Conservation (phyloP, 2,329 filamentous ascomycete species). For the Colletotrichum somersetense region DNA sequence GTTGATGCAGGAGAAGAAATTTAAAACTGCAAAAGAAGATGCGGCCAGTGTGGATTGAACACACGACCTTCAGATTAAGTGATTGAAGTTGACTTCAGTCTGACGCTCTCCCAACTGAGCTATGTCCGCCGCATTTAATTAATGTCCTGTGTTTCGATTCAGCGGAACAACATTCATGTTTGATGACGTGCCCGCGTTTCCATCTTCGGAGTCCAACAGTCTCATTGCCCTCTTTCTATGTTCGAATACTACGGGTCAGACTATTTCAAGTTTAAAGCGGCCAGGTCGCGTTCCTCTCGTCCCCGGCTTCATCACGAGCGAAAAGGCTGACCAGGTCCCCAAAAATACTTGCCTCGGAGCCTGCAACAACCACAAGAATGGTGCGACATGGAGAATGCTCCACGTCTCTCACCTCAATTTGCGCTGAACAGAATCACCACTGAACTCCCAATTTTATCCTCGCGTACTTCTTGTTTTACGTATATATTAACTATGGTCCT, state of each 20-base stretch:
- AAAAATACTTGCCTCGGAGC: neutral
- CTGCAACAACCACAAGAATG: neutral
- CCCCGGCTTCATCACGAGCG: neutral
- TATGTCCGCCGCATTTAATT: slow-evolving; percentile 39
- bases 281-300: too few relatives aligned
- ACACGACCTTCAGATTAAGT: slow-evolving; percentile 41
- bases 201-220: neutral
- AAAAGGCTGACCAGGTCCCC: neutral
- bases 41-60: slow-evolving; percentile 42
- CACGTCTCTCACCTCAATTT: neutral
- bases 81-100: slow-evolving; percentile 41
- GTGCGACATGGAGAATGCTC: neutral
- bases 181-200: neutral
- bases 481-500: neutral
- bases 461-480: too few relatives aligned
- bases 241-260: neutral
- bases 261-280: neutral
- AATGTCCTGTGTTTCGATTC: too few relatives aligned
- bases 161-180: too few relatives aligned
- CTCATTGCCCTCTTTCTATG: neutral
- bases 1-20: neutral
- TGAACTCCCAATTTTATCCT: neutral
- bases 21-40: slow-evolving; percentile 2
- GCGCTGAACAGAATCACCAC: neutral
- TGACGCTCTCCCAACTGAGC: slow-evolving; percentile 42